These are phyloP conservation scores for Aechmea fasciata DNA, from an alignment of 176 grass and related monocot species.

Conservation along the genomic window DNA sequence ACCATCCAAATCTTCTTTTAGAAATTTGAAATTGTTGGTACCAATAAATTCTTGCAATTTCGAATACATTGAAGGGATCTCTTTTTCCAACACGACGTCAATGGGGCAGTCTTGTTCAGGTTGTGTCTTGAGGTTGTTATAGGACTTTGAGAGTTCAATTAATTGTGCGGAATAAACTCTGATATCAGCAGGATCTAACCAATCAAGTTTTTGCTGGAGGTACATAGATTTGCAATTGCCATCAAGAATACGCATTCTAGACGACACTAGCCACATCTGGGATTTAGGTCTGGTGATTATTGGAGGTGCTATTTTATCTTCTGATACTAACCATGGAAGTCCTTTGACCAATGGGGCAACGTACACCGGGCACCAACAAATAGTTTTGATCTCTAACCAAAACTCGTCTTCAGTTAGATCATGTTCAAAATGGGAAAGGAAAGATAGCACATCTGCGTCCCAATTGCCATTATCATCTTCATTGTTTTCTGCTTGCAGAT, in stretches of 20 bases:
- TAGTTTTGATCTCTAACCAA: conserved; percentile 74
- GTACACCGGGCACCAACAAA: conserved; percentile 79
- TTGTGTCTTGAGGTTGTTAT: conserved; percentile 50
- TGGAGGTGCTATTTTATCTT: conserved; percentile 70
- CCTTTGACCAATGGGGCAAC: conserved; percentile 53
- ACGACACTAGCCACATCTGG: conserved; percentile 91
- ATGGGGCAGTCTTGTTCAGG: conserved; percentile 41
- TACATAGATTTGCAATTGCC: conserved; percentile 64
- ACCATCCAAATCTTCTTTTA: conserved; percentile 65
- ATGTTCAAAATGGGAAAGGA: conserved; percentile 61
- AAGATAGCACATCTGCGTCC: conserved; percentile 28
- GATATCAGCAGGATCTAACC: conserved; percentile 52
- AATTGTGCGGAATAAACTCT: conserved; percentile 65
- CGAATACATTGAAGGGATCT: conserved; percentile 53
- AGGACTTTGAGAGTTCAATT: conserved; percentile 81
- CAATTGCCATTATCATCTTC: conserved; percentile 23
- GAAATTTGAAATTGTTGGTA: conserved; percentile 29
- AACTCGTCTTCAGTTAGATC: conserved; percentile 80
- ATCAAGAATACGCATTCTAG: conserved; percentile 82
- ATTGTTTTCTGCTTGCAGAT: conserved; percentile 28
- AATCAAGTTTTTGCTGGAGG: conserved; percentile 75
- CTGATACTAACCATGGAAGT: conserved; percentile 72
- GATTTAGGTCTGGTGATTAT: conserved; percentile 62
- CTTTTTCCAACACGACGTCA: conserved; percentile 54
- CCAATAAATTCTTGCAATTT: conserved; percentile 62